Evolutionary conservation across 176 grass and related monocot species (phyloP), one percentile per base, ranked within the genome.

Genomic region (Carex myosuroides): DNA sequence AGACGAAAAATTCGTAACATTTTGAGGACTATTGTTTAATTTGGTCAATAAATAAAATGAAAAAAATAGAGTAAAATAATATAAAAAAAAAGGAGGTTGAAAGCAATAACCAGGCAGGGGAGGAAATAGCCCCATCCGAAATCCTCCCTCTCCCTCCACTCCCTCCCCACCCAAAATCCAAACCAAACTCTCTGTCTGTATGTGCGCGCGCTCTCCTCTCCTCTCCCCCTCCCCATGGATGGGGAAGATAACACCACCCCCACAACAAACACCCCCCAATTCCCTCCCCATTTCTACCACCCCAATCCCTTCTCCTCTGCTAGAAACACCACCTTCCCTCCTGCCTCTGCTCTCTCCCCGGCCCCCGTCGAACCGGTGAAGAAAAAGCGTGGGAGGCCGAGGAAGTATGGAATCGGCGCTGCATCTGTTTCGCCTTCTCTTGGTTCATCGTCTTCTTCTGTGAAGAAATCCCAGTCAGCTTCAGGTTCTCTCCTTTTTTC

Each of bases 361-460:
- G 1, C 32, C 3, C 77, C 85, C 26, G 33, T 76, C 1, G 85
- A 86, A 9, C 14, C 76, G 0, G 26, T 81, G 8, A 79, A 80
- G 61, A 86, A 75, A 35, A 86, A 81, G 64, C 37, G 85, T 18
- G 85, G 85, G 7, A 86, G 85, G 76, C 85, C 85, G 1, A 70
- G 85, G 29, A 86, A 81, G 48, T 86, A 86, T 46, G 85, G 85
- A 7, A 22, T 80, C 3, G 63, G 75, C 1, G 72, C 72, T 0
- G 48, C 75, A 0, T 26, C 26, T 16, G 17, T 77, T 67, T 35
- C 60, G 3, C 18, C 39, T 1, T 67, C 60, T 46, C 22, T 66
- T 7, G 60, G 20, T 63, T 17, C 81, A 3, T 85, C 72, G 5
- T 22, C 79, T 39, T 83, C 80, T 42, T 86, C 84, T 13, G 32